These are phyloP conservation scores for Penicillium oxalicum DNA, from an alignment of 2,329 filamentous ascomycete genomes.

Conservation along the genomic window DNA sequence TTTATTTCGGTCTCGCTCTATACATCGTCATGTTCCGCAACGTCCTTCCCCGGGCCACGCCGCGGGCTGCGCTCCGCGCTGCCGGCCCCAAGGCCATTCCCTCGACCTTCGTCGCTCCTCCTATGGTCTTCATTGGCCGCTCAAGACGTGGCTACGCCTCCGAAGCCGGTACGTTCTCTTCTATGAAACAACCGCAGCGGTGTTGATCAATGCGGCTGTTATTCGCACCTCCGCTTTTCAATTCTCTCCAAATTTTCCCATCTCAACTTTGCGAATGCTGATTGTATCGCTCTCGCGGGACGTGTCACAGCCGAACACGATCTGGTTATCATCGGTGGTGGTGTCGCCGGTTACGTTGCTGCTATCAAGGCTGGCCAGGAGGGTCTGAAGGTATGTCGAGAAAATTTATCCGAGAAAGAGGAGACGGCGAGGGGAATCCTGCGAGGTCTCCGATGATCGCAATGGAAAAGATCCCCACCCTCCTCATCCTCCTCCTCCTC, in stretches of 20 bases:
- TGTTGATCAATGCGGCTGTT: slow-evolving; percentile 1
- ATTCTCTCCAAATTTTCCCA: no score
- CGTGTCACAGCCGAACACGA: slow-evolving; percentile 74
- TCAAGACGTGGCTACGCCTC: slow-evolving; percentile 54
- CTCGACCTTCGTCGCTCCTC: slow-evolving; percentile 32
- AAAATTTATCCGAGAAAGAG: slow-evolving; percentile 8
- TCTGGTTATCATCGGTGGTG: slow-evolving; percentile 93
- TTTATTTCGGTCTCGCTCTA: slow-evolving; percentile 17
- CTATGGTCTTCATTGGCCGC: slow-evolving; percentile 44
- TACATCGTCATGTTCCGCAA: slow-evolving; percentile 47
- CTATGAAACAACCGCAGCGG: neutral
- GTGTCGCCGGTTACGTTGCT: slow-evolving; percentile 96
- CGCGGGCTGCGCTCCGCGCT: slow-evolving; percentile 40
- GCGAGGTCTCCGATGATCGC: no score
- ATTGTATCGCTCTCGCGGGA: slow-evolving; percentile 11
- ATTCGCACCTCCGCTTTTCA: slow-evolving; percentile 14
- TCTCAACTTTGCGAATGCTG: slow-evolving; percentile 12
- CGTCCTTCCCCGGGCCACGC: slow-evolving; percentile 45
- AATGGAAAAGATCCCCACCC: no score
- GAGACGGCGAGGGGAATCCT: no score
- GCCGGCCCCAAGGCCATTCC: slow-evolving; percentile 32
- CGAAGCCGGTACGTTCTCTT: slow-evolving; percentile 38
- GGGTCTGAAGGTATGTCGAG: slow-evolving; percentile 73
- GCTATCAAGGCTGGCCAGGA: slow-evolving; percentile 99
- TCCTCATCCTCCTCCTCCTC: no score